A percentile compares a stretch with the other conserved stretches of the same genome.
These are phyloP conservation scores for Punica granatum DNA, from an alignment of 345 rosid genomes.

Conservation along the genomic window DNA sequence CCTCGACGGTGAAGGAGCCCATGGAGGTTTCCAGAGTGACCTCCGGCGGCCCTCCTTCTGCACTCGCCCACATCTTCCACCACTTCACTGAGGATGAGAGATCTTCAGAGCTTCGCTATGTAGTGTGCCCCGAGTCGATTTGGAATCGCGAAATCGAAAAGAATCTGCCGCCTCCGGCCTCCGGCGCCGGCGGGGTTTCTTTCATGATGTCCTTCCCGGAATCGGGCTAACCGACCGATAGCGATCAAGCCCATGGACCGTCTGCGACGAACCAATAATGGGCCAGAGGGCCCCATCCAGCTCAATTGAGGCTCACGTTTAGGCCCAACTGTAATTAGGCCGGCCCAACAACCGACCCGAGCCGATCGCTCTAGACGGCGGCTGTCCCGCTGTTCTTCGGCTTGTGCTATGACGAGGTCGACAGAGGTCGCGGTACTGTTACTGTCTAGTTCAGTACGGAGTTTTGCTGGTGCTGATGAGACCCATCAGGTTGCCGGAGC, in stretches of 20 bases:
- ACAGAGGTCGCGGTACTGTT: background rate
- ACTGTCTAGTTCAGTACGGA: background rate
- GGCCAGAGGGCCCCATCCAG: background rate
- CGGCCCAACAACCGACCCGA: background rate
- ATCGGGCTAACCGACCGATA: background rate
- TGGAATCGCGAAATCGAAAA: background rate
- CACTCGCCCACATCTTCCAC: slow-evolving; percentile 62
- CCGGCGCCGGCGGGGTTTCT: background rate
- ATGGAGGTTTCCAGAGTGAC: slow-evolving; percentile 92
- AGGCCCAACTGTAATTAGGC: background rate
- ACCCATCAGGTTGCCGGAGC: slow-evolving; percentile 30
- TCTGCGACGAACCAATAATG: background rate
- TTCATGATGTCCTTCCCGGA: background rate
- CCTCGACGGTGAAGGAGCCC: slow-evolving; percentile 92
- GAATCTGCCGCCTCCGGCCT: background rate
- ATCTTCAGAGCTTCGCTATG: background rate
- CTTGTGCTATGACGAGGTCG: background rate
- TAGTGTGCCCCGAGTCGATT: background rate
- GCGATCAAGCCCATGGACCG: background rate
- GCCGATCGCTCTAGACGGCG: background rate
- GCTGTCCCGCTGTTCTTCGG: background rate
- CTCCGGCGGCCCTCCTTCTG: slow-evolving; percentile 83
- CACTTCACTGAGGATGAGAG: slow-evolving; percentile 1
- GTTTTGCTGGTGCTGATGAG: slow-evolving; percentile 15
- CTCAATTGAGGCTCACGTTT: background rate